phyloP scores from a whole-genome alignment of 768 basidiomycete genomes.

The Boletellus ananiceps region DNA sequence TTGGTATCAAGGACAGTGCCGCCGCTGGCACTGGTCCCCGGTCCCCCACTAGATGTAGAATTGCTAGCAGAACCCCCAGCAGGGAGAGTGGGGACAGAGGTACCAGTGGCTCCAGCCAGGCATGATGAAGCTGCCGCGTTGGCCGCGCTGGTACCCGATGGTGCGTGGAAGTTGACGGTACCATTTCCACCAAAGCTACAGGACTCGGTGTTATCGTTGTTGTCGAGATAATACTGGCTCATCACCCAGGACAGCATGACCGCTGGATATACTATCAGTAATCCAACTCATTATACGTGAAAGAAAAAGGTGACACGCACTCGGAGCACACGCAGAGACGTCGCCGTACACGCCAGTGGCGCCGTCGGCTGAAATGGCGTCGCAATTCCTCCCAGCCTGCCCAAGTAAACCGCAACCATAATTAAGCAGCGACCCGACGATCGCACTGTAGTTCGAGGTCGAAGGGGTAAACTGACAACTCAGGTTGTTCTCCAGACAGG shows the following conservation, averaged over 20 bases:
- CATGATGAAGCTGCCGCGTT: constrained; percentile 62
- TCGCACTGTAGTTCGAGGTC: constrained; percentile 53
- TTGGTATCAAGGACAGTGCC: constrained; percentile 28
- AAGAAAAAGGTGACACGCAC: constrained; percentile 37
- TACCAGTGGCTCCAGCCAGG: constrained; percentile 56
- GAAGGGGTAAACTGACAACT: constrained; percentile 70
- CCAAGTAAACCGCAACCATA: constrained; percentile 67
- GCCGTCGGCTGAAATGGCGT: constrained; percentile 69
- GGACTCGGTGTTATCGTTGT: constrained; percentile 51
- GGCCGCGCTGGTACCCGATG: constrained; percentile 45
- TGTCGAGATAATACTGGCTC: constrained; percentile 69
- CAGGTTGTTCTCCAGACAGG: constrained; percentile 63
- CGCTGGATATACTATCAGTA: constrained; percentile 36
- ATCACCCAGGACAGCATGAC: constrained; percentile 81
- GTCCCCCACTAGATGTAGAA: constrained; percentile 17
- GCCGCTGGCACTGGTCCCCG: constrained; percentile 23
- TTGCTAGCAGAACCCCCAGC: constrained; percentile 22
- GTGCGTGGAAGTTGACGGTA: constrained; percentile 58
- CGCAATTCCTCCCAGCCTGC: constrained; percentile 54
- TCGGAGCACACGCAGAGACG: constrained; percentile 74
- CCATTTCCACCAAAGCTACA: constrained; percentile 87
- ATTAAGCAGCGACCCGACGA: constrained; percentile 60
- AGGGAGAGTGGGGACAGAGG: constrained; percentile 56
- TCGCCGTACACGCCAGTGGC: constrained; percentile 70
- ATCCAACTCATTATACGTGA: not conserved